Percentiles rank a stretch among this genome's conserved stretches.
These are phyloP conservation scores for Schizochytrium sp. DNA, from an alignment of 108 stramenopile genomes.

Conservation along the genomic window DNA sequence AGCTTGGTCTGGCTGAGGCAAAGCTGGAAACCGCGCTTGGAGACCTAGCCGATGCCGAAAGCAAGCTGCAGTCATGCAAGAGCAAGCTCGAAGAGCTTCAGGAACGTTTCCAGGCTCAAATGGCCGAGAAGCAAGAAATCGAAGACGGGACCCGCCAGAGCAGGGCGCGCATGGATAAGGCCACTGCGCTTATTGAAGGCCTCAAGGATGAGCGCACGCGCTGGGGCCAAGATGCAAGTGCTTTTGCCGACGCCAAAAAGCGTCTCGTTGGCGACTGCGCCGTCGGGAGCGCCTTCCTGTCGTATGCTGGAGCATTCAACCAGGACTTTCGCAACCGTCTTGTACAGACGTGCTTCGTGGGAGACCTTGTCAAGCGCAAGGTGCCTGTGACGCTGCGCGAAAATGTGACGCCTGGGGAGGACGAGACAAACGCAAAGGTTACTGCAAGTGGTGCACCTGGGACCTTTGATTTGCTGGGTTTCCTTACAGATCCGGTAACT, in stretches of 20 bases:
- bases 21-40: slow-evolving; percentile 28
- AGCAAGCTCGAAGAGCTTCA: slow-evolving; percentile 29
- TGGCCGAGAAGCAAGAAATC: slow-evolving; percentile 35
- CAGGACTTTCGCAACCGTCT: slow-evolving; percentile 34
- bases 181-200: slow-evolving; percentile 39
- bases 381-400: slow-evolving; percentile 25
- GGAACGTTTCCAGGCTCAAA: slow-evolving; percentile 35
- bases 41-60: slow-evolving; percentile 37
- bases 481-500: slow-evolving; percentile 35
- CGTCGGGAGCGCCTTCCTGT: slow-evolving; percentile 41
- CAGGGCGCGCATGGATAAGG: slow-evolving; percentile 34
- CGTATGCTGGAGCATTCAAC: slow-evolving; percentile 49
- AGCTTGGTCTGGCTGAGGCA: slow-evolving; percentile 41
- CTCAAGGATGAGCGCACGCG: slow-evolving; percentile 36
- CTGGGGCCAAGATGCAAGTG: slow-evolving; percentile 34
- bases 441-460: too few species aligned
- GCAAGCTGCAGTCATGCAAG: slow-evolving; percentile 24
- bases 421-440: too few species aligned
- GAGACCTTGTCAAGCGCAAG: slow-evolving; percentile 18
- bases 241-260: slow-evolving; percentile 33
- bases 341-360: slow-evolving; percentile 20
- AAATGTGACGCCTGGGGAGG: background rate
- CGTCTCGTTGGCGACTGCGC: slow-evolving; percentile 44
- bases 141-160: slow-evolving; percentile 32
- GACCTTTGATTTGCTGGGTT: slow-evolving; percentile 18